phyloP scores from a whole-genome alignment of 2,329 filamentous ascomycete genomes.

The Exutisphaerella laricina region DNA sequence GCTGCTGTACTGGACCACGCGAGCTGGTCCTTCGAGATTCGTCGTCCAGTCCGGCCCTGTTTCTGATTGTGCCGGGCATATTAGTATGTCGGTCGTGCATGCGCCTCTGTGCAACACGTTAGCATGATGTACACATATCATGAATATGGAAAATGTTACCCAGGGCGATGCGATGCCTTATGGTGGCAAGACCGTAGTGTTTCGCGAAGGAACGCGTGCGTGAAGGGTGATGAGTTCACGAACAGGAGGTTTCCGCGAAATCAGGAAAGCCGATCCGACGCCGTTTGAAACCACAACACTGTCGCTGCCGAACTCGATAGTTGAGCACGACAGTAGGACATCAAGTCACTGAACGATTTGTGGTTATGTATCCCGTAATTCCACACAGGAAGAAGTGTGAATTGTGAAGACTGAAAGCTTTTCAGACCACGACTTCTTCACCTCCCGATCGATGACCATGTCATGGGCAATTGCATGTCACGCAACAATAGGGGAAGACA shows the following conservation, averaged over 20 bases:
- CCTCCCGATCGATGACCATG: neutral
- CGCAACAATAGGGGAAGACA: neutral
- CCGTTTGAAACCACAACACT: too few relatives aligned
- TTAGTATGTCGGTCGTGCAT: conserved; percentile 3
- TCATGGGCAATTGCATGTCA: neutral
- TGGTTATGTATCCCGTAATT: too few relatives aligned
- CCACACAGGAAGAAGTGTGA: neutral
- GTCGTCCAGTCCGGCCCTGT: conserved; percentile 6
- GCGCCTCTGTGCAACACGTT: conserved; percentile 8
- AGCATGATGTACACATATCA: conserved; percentile 3
- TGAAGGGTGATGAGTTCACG: too few relatives aligned
- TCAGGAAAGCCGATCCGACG: too few relatives aligned
- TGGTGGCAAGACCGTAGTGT: neutral
- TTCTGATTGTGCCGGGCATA: conserved; percentile 7
- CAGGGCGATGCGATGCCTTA: conserved; percentile 20
- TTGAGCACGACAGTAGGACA: too few relatives aligned
- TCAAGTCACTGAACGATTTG: too few relatives aligned
- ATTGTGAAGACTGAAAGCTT: neutral
- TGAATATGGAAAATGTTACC: conserved; percentile 10
- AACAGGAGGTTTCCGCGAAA: too few relatives aligned
- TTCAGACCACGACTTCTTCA: neutral
- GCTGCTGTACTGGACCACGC: conserved; percentile 7
- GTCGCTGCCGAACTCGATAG: too few relatives aligned
- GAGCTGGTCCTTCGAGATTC: conserved; percentile 11
- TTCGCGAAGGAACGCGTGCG: conserved; percentile 2